Evolutionary conservation across 2,329 filamentous ascomycete species (phyloP).

Genomic region (Neurospora crassa): DNA sequence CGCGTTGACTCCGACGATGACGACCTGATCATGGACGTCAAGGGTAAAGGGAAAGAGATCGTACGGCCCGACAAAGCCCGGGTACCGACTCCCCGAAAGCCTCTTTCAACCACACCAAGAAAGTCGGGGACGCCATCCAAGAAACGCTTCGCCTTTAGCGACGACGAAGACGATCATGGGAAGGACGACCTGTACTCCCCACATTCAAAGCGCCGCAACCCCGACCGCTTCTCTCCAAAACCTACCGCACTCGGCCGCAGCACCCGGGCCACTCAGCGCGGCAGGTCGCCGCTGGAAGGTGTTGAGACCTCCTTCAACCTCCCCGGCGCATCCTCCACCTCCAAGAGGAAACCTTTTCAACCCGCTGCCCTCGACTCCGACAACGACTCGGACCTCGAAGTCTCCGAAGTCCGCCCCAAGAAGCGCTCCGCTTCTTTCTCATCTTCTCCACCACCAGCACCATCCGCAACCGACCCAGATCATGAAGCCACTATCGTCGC

Average conservation of each 20-base stretch:
- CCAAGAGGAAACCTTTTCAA: neutral
- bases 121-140: neutral
- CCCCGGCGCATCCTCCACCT: neutral
- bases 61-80: conserved; percentile 4
- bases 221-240: neutral
- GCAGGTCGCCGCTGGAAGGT: neutral
- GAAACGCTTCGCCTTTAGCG: conserved; percentile 6
- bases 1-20: conserved; percentile 11
- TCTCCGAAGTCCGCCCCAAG: neutral
- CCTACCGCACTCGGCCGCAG: neutral
- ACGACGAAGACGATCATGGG: conserved; percentile 8
- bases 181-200: neutral
- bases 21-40: conserved; percentile 14
- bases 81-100: conserved; percentile 4
- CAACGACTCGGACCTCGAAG: neutral
- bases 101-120: neutral
- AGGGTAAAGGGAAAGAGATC: conserved; percentile 18
- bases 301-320: neutral
- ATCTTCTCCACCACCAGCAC: neutral
- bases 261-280: neutral
- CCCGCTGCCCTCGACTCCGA: neutral
- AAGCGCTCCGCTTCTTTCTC: neutral
- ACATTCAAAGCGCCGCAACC: neutral
- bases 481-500: neutral
- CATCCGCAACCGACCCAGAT: neutral